Percentiles rank a stretch among this genome's conserved stretches.
Conservation (phyloP, 2,329 filamentous ascomycete species). For the Pestalotiopsis sp. region DNA sequence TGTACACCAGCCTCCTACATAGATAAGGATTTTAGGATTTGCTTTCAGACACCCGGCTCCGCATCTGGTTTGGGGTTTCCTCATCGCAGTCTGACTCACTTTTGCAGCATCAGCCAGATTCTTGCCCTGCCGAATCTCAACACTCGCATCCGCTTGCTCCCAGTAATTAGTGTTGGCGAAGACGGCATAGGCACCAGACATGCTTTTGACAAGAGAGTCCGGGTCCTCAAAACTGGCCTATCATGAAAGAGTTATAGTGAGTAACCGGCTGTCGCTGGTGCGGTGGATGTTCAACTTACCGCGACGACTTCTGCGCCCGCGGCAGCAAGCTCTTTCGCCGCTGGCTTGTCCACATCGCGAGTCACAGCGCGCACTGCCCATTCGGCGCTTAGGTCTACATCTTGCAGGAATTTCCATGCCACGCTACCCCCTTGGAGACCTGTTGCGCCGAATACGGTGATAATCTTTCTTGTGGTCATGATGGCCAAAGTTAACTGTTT, state of each 20-base stretch:
- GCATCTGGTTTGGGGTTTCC: too few species aligned
- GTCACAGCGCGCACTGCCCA: constrained; percentile 60
- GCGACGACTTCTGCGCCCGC: constrained; percentile 54
- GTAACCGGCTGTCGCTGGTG: background rate
- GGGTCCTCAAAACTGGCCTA: constrained; percentile 53
- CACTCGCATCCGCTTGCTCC: constrained; percentile 42
- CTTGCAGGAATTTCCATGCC: constrained; percentile 41
- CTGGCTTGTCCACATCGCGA: constrained; percentile 46
- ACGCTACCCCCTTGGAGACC: constrained; percentile 64
- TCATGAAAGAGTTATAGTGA: background rate
- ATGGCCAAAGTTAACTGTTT: too few species aligned
- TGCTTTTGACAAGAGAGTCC: constrained; percentile 43
- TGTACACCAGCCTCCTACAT: constrained; percentile 39
- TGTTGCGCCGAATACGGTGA: constrained; percentile 63
- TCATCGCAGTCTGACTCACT: background rate
- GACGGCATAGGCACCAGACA: constrained; percentile 49
- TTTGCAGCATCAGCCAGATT: constrained; percentile 49
- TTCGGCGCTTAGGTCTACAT: constrained; percentile 43
- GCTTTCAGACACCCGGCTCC: too few species aligned
- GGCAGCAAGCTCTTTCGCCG: constrained; percentile 44
- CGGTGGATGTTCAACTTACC: constrained; percentile 27
- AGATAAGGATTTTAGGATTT: too few species aligned
- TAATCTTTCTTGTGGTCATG: constrained; percentile 38
- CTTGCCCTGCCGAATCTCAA: constrained; percentile 49
- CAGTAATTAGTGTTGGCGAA: constrained; percentile 58